Evolutionary conservation across 2,329 filamentous ascomycete genomes (phyloP), one percentile per base, ranked within the genome.

Genomic region (Venturiaceae sp.): DNA sequence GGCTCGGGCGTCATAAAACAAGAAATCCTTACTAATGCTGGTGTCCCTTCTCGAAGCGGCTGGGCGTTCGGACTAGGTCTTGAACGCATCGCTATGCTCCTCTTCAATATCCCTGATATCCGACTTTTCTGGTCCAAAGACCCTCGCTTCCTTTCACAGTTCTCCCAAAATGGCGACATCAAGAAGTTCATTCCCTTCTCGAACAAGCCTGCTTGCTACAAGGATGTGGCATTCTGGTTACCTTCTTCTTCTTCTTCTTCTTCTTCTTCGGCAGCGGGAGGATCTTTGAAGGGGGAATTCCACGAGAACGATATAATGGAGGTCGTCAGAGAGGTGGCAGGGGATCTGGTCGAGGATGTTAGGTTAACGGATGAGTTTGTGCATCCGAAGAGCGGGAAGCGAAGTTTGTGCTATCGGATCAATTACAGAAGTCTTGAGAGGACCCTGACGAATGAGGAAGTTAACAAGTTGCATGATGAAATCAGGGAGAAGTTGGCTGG

Each of bases 281-380:
- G 66, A 60, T 19, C 36, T 16, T 6, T 33, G 44, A 16, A 19
- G 33, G 60, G 61, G 64, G 53, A 71, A 0, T 90, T 96, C 69
- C 92, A 97, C 71, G 92, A 95, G 71, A 97, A 97, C 73, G 94
- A 99, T 72, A 79, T 97, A 55, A 97, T 97, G 92, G 94, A 97
- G 74, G 82, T 96, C 59, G 88, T 96, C 19, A 85, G 94, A 63
- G 85, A 85, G 64, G 80, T 92, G 52, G 89, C 84, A 9, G 92
- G 91, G 55, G 88, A 95, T 70, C 74, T 85, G 23, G 90, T 94
- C 36, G 94, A 99, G 74, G 90, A 96, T 70, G 92, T 97, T 55
- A 79, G 77, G 61, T 78, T 95, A 30, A 83, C 90, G 56, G 94
- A 97, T 72, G 83, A 90, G 69, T 99, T 97, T 71, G 84, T 82